Percentiles rank a stretch among this genome's conserved stretches.
Evolutionary conservation across 345 rosid species (phyloP).

Genomic region (Rhodamnia argentea): DNA sequence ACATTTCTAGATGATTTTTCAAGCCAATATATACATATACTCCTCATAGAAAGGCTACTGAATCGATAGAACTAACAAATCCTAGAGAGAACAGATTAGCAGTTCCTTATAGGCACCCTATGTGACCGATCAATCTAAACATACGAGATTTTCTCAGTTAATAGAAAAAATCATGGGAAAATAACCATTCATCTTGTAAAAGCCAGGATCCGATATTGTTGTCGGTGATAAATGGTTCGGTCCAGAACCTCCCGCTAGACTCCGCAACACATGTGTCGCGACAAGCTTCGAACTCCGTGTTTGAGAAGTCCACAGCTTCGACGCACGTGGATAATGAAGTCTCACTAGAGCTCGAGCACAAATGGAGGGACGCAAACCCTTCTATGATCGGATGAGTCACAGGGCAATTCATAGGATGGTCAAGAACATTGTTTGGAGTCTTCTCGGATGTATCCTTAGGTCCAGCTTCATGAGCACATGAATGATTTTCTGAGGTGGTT

Average conservation of each 20-base stretch:
- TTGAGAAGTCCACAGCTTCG: background rate
- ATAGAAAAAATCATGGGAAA: background rate
- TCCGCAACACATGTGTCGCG: background rate
- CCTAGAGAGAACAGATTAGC: background rate
- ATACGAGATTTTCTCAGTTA: background rate
- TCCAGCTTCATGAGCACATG: background rate
- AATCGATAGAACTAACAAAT: background rate
- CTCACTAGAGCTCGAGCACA: background rate
- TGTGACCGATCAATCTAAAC: background rate
- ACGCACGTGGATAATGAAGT: background rate
- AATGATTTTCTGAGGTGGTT: background rate
- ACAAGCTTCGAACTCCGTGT: background rate
- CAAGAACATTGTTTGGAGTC: background rate
- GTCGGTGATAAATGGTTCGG: conserved; percentile 20
- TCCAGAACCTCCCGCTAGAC: conserved; percentile 20
- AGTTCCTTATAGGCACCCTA: background rate
- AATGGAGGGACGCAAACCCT: background rate
- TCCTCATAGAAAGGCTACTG: background rate
- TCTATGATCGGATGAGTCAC: background rate
- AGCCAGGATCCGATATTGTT: background rate
- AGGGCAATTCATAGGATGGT: background rate
- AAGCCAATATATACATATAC: background rate
- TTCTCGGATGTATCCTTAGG: background rate
- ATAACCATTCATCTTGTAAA: background rate
- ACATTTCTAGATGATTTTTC: background rate